These are phyloP conservation scores for Bimuria novae-zelandiae DNA, from an alignment of 2,329 filamentous ascomycete species.

Conservation along the genomic window DNA sequence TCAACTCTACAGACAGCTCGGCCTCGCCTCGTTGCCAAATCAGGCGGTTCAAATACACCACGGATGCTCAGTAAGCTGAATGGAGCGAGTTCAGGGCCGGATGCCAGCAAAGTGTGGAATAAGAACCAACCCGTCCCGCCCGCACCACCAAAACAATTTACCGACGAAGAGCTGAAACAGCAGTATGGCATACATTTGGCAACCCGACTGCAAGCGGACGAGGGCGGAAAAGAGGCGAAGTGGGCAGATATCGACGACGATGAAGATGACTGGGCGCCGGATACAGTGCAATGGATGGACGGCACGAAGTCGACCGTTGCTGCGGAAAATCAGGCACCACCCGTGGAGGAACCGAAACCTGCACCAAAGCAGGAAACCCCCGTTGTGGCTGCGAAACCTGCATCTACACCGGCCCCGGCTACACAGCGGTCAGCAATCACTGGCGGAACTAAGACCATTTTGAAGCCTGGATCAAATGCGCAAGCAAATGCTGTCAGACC, in stretches of 20 bases:
- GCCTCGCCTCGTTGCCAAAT: conserved; percentile 77
- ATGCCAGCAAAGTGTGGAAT: conserved; percentile 81
- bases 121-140: conserved; percentile 78
- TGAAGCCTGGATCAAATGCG: conserved; percentile 52
- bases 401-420: conserved; percentile 24
- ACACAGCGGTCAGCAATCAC: conserved; percentile 44
- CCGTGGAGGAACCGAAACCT: conserved; percentile 33
- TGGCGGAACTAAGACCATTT: conserved; percentile 52
- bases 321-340: conserved; percentile 47
- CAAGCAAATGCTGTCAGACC: conserved; percentile 44
- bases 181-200: conserved; percentile 87
- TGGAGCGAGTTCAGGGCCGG: conserved; percentile 65
- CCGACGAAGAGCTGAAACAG: conserved; percentile 81
- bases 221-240: conserved; percentile 73
- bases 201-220: conserved; percentile 75
- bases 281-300: conserved; percentile 86
- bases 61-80: conserved; percentile 61
- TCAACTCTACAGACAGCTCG: conserved; percentile 60
- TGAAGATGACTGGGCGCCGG: conserved; percentile 84
- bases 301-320: conserved; percentile 80
- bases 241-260: conserved; percentile 92
- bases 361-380: conserved; percentile 15
- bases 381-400: conserved; percentile 17
- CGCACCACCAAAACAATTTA: conserved; percentile 78
- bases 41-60: conserved; percentile 62